Conservation (phyloP, 139 green algal genomes). For the Tetraselmis chui region DNA sequence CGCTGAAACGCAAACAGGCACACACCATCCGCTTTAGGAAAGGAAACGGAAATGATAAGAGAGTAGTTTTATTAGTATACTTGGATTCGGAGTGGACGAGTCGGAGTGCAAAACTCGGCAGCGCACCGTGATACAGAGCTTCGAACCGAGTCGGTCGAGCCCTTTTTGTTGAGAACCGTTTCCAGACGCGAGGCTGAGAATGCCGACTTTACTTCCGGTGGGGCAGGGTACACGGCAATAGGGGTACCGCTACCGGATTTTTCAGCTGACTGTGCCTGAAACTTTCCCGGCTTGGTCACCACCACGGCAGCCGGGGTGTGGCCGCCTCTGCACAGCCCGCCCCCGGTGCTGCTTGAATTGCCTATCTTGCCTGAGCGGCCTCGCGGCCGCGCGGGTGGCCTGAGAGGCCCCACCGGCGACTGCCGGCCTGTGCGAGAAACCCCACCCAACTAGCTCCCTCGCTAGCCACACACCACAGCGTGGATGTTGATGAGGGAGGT, state of each 20-base stretch:
- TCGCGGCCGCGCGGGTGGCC: not conserved
- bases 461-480: too few relatives aligned
- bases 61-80: too few relatives aligned
- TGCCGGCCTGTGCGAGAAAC: too few relatives aligned
- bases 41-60: not conserved
- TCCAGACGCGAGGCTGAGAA: not conserved
- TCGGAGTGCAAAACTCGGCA: not conserved
- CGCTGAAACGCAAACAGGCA: too few relatives aligned
- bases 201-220: not conserved
- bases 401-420: too few relatives aligned
- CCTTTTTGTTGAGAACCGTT: not conserved
- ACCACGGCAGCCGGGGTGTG: not conserved
- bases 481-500: too few relatives aligned
- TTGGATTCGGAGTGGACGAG: not conserved
- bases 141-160: not conserved
- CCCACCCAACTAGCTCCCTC: too few relatives aligned
- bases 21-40: too few relatives aligned
- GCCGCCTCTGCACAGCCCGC: not conserved
- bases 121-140: not conserved
- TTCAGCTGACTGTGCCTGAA: not conserved
- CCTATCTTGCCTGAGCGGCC: not conserved
- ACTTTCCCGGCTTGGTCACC: not conserved
- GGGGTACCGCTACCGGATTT: not conserved
- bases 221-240: not conserved
- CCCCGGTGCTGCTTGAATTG: not conserved